Evolutionary conservation across 768 basidiomycete species (phyloP).

Genomic region (Termitomyces bulborhizus): DNA sequence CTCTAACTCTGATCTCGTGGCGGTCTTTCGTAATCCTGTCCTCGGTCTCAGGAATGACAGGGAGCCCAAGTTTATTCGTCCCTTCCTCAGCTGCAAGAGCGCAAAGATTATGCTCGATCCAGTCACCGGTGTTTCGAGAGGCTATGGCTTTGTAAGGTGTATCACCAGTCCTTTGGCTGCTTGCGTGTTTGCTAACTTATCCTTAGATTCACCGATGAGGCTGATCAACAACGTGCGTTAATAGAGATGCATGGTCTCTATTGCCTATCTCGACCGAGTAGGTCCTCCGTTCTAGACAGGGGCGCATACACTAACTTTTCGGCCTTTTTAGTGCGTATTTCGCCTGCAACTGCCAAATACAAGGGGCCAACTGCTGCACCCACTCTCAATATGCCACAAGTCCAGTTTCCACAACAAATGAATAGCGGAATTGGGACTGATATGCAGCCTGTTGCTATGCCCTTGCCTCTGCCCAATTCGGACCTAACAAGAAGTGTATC

Average conservation of each 20-base stretch:
- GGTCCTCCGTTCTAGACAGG: slow-evolving; percentile 22
- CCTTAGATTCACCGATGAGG: slow-evolving; percentile 76
- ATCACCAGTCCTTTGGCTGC: slow-evolving; percentile 15
- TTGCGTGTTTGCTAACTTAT: slow-evolving; percentile 12
- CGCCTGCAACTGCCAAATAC: slow-evolving; percentile 84
- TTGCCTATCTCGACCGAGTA: slow-evolving; percentile 84
- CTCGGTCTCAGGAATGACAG: slow-evolving; percentile 80
- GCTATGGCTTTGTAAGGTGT: slow-evolving; percentile 90
- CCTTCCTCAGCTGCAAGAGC: slow-evolving; percentile 89
- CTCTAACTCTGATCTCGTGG: slow-evolving; percentile 93
- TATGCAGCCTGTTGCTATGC: slow-evolving; percentile 35
- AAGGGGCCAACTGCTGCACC: slow-evolving; percentile 48
- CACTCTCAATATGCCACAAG: slow-evolving; percentile 38
- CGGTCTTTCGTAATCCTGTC: slow-evolving; percentile 86
- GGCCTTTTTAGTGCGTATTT: slow-evolving; percentile 68
- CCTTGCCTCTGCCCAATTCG: slow-evolving; percentile 40
- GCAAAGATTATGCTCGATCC: slow-evolving; percentile 96
- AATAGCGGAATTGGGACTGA: slow-evolving; percentile 24
- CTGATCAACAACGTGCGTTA: slow-evolving; percentile 84
- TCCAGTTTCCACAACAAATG: slow-evolving; percentile 34
- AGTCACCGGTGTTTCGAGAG: slow-evolving; percentile 80
- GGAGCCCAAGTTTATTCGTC: slow-evolving; percentile 83
- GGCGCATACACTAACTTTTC: slow-evolving; percentile 24
- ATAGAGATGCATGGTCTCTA: slow-evolving; percentile 91
- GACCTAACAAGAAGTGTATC: slow-evolving; percentile 61